Evolutionary conservation across 2,329 filamentous ascomycete genomes (phyloP).

Genomic region (Cladosporium sp.): DNA sequence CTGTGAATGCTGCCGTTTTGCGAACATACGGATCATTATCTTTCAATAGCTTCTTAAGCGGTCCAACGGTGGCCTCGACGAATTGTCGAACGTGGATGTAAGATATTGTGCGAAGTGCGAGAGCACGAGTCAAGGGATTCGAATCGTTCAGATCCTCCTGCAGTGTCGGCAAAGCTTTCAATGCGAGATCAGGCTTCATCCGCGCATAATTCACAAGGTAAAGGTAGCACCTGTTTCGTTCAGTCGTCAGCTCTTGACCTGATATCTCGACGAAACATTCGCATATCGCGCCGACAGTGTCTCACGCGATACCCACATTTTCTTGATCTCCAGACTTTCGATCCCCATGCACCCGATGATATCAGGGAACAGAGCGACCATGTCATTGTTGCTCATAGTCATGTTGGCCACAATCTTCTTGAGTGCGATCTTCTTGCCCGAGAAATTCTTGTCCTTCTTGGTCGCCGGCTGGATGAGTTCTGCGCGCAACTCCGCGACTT

Average conservation of each 20-base stretch:
- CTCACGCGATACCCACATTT: conserved; percentile 67
- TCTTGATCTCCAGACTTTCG: conserved; percentile 94
- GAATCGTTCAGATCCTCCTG: conserved; percentile 90
- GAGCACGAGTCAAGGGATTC: conserved; percentile 86
- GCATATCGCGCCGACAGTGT: neutral
- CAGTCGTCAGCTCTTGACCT: conserved; percentile 27
- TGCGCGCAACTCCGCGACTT: conserved; percentile 92
- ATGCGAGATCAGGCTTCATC: conserved; percentile 86
- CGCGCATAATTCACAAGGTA: conserved; percentile 96
- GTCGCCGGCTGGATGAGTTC: conserved; percentile 68
- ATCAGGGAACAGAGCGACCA: conserved; percentile 95
- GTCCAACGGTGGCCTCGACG: conserved; percentile 81
- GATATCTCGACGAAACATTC: neutral
- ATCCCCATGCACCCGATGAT: conserved; percentile 95
- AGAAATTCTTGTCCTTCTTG: conserved; percentile 97
- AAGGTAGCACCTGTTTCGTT: conserved; percentile 75
- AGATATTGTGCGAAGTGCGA: conserved; percentile 91
- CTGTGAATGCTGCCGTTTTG: conserved; percentile 93
- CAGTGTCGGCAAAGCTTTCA: conserved; percentile 86
- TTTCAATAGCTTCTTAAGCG: conserved; percentile 76
- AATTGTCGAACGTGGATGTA: conserved; percentile 97
- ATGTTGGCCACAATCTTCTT: conserved; percentile 99
- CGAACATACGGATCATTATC: conserved; percentile 93
- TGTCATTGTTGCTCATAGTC: conserved; percentile 99
- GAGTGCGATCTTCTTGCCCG: conserved; percentile 91